Percentiles rank a stretch among this genome's conserved stretches.
Conservation (phyloP, 345 rosid species). For the Ceriops zippeliana region DNA sequence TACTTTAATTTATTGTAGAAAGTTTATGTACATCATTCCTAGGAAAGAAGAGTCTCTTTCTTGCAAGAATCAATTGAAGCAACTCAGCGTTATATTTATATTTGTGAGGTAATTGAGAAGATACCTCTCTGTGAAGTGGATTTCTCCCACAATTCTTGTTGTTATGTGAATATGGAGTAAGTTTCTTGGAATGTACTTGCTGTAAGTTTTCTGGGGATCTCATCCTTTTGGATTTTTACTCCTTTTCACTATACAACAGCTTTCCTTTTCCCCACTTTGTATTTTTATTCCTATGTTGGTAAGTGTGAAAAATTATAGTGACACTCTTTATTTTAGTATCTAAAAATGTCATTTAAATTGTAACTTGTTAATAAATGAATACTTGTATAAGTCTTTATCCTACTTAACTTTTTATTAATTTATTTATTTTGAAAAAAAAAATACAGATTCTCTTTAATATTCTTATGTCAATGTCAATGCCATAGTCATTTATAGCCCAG, state of each 20-base stretch:
- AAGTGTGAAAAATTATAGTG: slow-evolving; percentile 6
- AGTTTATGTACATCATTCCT: background rate
- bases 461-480: background rate
- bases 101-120: background rate
- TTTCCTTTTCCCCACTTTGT: slow-evolving; percentile 6
- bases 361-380: background rate
- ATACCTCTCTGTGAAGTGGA: background rate
- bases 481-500: background rate
- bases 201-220: background rate
- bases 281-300: slow-evolving; percentile 7
- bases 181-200: background rate
- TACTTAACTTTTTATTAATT: background rate
- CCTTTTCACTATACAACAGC: slow-evolving; percentile 10
- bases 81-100: background rate
- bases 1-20: background rate
- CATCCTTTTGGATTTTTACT: background rate
- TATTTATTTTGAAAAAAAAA: background rate
- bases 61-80: background rate
- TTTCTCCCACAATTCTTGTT: too few species aligned
- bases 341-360: too few species aligned
- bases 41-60: background rate
- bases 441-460: background rate
- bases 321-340: too few species aligned
- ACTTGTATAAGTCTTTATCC: slow-evolving; percentile 15
- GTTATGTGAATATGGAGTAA: background rate